Evolutionary conservation across 352 stramenopile species (phyloP), one percentile per base, ranked within the genome.

Genomic region (Stramenopiles sp.): DNA sequence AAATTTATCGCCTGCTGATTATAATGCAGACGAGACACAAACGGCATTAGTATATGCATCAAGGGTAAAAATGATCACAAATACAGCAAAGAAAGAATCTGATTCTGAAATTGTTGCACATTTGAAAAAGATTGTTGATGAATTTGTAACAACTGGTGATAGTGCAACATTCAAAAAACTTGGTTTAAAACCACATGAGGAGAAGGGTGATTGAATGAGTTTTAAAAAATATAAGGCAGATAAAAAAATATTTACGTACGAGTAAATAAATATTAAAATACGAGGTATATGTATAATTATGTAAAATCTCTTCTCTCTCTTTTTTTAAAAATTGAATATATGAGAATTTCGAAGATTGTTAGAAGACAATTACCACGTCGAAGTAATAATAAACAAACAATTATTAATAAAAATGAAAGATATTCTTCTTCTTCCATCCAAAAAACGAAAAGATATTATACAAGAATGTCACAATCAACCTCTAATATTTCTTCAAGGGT

Each of bases 1-100:
- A 79, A 94, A 94, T 83, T 89, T 93, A 73, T 94, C 89, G 43
- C 89, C 89, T 6, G 89, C 89, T 4, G 89, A 94, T 81, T 94
- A 94, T 82, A 94, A 94, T 82, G 63, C 79, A 30, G 81, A 78
- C 65, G 86, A 90, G 79, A 87, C 80, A 31, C 65, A 83, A 1
- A 85, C 86, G 65, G 84, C 83, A 30, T 78, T 90, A 30, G 81
- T 88, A 63, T 90, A 89, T 79, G 86, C 86, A 33, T 84, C 85
- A 43, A 31, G 85, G 63, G 87, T 84, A 79, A 87, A 86, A 78
- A 79, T 82, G 76, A 82, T 87, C 0, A 81, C 79, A 30, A 86
- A 84, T 74, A 79, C 30, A 33, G 30, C 65, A 31, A 76, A 31
- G 65, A 76, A 76, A 76, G 31, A 31, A 7, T 33, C 31, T 20